phyloP scores from a whole-genome alignment of 352 stramenopile species.

The Pythium scleroteichum region DNA sequence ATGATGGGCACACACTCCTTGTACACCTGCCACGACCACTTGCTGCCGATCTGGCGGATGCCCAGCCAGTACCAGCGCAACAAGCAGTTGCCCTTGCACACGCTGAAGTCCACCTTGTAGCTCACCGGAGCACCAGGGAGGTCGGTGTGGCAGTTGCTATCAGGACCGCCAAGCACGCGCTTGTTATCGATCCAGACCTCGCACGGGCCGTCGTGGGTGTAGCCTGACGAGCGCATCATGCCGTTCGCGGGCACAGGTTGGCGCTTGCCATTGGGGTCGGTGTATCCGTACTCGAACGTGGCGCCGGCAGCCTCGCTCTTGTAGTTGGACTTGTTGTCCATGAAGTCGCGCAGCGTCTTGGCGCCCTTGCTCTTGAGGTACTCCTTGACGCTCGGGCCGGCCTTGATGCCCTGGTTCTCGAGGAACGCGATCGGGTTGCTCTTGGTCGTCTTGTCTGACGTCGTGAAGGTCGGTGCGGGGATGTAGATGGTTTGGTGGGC shows the following conservation, averaged over 20 bases:
- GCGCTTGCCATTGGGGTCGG: slow-evolving; percentile 22
- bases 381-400: slow-evolving; percentile 38
- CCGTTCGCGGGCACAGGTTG: slow-evolving; percentile 22
- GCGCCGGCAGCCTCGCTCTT: slow-evolving; percentile 38
- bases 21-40: slow-evolving; percentile 63
- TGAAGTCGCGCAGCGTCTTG: slow-evolving; percentile 41
- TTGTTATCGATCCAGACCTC: slow-evolving; percentile 28
- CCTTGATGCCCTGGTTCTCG: slow-evolving; percentile 37
- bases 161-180: slow-evolving; percentile 10
- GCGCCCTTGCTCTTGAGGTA: slow-evolving; percentile 50
- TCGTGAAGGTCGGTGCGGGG: slow-evolving; percentile 21
- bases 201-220: slow-evolving; percentile 30
- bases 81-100: slow-evolving; percentile 28
- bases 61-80: slow-evolving; percentile 32
- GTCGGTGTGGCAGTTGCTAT: slow-evolving; percentile 29
- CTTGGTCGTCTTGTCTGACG: slow-evolving; percentile 17
- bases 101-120: slow-evolving; percentile 24
- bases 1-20: slow-evolving; percentile 43
- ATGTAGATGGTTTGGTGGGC: slow-evolving; percentile 21
- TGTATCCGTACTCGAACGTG: slow-evolving; percentile 24
- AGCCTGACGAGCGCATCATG: slow-evolving; percentile 31
- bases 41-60: slow-evolving; percentile 28
- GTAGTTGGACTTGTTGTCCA: slow-evolving; percentile 39
- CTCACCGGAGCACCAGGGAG: slow-evolving; percentile 30
- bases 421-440: slow-evolving; percentile 41